Evolutionary conservation across 805 yeast species (phyloP).

Genomic region (Metschnikowia noctiluminum): DNA sequence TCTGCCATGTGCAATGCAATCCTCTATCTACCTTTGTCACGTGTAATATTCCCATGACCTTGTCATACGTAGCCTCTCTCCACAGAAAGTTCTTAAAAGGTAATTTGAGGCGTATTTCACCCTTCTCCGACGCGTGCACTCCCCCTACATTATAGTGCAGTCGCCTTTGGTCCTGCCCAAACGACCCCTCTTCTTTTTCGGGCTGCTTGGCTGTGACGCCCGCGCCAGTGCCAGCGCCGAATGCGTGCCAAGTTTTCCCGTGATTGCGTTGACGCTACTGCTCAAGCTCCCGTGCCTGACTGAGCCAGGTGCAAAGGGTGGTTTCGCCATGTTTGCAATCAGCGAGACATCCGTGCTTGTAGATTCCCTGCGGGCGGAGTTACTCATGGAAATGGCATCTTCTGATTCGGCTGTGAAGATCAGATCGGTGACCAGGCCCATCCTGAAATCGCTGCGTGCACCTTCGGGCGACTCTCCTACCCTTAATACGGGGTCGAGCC

Average conservation of each 20-base stretch:
- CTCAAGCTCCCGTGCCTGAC: background rate
- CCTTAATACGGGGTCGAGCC: constrained; percentile 46
- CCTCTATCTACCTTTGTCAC: too few relatives aligned
- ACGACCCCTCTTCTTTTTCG: constrained; percentile 8
- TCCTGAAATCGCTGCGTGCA: background rate
- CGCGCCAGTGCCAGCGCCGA: background rate
- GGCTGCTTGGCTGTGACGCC: background rate
- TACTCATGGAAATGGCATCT: constrained; percentile 4
- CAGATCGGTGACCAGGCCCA: constrained; percentile 6
- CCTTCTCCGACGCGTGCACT: too few relatives aligned
- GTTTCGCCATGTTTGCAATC: background rate
- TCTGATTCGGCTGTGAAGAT: constrained; percentile 11
- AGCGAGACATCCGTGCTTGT: constrained; percentile 11
- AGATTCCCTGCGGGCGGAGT: constrained; percentile 10
- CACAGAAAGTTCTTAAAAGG: background rate
- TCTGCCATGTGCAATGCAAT: too few relatives aligned
- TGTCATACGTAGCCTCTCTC: too few relatives aligned
- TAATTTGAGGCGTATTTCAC: too few relatives aligned
- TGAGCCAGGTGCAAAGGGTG: background rate
- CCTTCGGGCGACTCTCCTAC: constrained; percentile 6
- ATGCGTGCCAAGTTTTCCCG: background rate
- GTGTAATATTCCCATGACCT: too few relatives aligned
- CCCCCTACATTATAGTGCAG: constrained; percentile 10
- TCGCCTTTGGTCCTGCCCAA: constrained; percentile 12
- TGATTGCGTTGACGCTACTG: background rate